Conservation (phyloP, 2,329 filamentous ascomycete genomes). For the Alternaria sp. region DNA sequence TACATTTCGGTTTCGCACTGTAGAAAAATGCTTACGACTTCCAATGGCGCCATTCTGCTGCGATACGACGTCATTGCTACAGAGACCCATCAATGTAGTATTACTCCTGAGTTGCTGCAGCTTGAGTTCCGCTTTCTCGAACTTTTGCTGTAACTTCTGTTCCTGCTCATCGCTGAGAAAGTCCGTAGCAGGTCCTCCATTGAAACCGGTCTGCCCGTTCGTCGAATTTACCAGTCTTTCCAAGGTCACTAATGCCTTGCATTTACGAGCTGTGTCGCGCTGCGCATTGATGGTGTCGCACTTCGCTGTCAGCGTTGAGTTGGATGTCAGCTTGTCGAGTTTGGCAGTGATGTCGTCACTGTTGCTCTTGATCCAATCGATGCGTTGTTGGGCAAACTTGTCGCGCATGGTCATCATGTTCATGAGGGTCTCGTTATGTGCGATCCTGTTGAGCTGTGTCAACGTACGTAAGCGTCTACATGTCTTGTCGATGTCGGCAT, state of each 20-base stretch:
- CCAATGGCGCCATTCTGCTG: conserved; percentile 16
- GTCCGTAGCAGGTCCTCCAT: conserved; percentile 18
- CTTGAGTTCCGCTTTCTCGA: conserved; percentile 33
- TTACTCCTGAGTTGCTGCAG: conserved; percentile 31
- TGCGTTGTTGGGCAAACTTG: conserved; percentile 10
- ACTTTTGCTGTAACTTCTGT: conserved; percentile 28
- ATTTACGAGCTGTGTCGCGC: conserved; percentile 22
- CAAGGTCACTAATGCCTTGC: conserved; percentile 28
- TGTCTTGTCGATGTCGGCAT: conserved; percentile 1
- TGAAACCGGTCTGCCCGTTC: conserved; percentile 27
- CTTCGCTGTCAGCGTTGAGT: conserved; percentile 30
- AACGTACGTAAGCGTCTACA: conserved; percentile 32
- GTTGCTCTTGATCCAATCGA: conserved; percentile 21
- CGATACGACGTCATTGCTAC: conserved; percentile 1
- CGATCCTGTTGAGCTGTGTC: conserved; percentile 29
- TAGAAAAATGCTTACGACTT: neutral
- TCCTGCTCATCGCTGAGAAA: conserved; percentile 30
- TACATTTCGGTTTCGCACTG: neutral
- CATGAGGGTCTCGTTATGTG: conserved; percentile 34
- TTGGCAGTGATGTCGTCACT: conserved; percentile 26
- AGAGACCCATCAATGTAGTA: conserved; percentile 33
- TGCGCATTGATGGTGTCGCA: conserved; percentile 34
- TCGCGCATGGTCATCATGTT: conserved; percentile 25
- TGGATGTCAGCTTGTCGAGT: conserved; percentile 28
- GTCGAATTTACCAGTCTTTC: conserved; percentile 25